Evolutionary conservation across 495 filamentous ascomycete species (phyloP), one percentile per base, ranked within the genome.

Genomic region (Penicillium riverlandense): DNA sequence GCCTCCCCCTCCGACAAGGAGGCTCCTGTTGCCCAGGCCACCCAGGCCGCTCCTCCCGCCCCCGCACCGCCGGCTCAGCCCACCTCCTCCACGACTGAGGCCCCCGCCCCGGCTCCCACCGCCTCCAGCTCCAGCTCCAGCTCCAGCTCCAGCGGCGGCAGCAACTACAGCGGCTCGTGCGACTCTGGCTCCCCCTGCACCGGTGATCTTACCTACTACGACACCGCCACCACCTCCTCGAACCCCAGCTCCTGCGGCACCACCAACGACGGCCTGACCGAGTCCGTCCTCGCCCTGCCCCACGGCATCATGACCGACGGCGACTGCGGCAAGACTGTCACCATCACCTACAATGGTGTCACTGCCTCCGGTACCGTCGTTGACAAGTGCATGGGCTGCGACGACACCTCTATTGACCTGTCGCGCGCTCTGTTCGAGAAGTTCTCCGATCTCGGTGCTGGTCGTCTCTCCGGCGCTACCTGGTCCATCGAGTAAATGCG

Each of bases 381-480:
- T 34, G 86, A 91, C 74, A 85, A 86, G 67, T 91, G 86, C 71
- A 76, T 76, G 59, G 83, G 84, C 55, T 90, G 86, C 55, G 44
- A 62, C 43, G 48, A 58, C 41, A 38, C 35, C 48, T 66, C 64
- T 38, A 59, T 77, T 36, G 74, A 77, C 52, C 57, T 75, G 49
- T 74, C 72, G 8, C 59, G 61, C 16, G 51, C 59, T 43, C 54
- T 73, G 38, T 77, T 74, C 57, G 42, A 50, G 7, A 40, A 60
- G 32, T 36, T 77, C 13, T 62, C 62, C 16, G 40, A 42, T 16
- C 37, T 61, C 4, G 37, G 28, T 11, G 58, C 42, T 29, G 69
- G 69, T 33, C 61, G 66, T 47, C 30, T 66, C 44, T 12, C 12
- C 35, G 59, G 51, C 38, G 62, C 57, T n/a, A 52, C 55, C 43